Conservation (phyloP, 2,329 filamentous ascomycete genomes). For the Xylariaceae sp. region DNA sequence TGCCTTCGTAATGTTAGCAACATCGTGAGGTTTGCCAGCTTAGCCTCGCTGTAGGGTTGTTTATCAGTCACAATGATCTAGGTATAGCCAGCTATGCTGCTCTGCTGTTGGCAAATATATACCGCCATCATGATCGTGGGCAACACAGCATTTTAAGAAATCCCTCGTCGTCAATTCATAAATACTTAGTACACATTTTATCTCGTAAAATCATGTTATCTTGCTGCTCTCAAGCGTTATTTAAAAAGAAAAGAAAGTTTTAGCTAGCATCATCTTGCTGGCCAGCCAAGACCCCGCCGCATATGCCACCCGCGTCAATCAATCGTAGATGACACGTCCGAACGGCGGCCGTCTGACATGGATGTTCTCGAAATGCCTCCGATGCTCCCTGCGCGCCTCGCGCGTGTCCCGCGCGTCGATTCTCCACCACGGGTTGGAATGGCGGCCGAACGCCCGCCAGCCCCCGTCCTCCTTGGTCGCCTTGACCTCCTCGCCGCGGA, state of each 20-base stretch:
- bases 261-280: too few relatives aligned
- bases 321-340: too few relatives aligned
- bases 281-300: too few relatives aligned
- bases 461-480: conserved; percentile 25
- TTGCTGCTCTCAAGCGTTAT: neutral
- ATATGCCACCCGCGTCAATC: too few relatives aligned
- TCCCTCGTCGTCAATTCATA: neutral
- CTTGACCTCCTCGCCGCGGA: conserved; percentile 31
- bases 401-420: conserved; percentile 24
- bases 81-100: too few relatives aligned
- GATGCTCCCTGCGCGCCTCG: conserved; percentile 17
- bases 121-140: too few relatives aligned
- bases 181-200: neutral
- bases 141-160: too few relatives aligned
- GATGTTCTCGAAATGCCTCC: conserved; percentile 19
- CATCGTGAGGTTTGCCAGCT: too few relatives aligned
- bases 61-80: too few relatives aligned
- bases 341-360: neutral
- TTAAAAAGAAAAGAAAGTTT: conserved; percentile 3
- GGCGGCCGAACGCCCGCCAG: conserved; percentile 23
- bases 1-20: too few relatives aligned
- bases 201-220: conserved; percentile 4
- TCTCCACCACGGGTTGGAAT: conserved; percentile 32
- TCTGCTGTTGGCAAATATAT: too few relatives aligned
- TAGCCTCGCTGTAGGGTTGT: too few relatives aligned